A percentile compares a stretch with the other conserved stretches of the same genome.
Conservation (phyloP, 768 basidiomycete species). For the Amylocystis lapponica region DNA sequence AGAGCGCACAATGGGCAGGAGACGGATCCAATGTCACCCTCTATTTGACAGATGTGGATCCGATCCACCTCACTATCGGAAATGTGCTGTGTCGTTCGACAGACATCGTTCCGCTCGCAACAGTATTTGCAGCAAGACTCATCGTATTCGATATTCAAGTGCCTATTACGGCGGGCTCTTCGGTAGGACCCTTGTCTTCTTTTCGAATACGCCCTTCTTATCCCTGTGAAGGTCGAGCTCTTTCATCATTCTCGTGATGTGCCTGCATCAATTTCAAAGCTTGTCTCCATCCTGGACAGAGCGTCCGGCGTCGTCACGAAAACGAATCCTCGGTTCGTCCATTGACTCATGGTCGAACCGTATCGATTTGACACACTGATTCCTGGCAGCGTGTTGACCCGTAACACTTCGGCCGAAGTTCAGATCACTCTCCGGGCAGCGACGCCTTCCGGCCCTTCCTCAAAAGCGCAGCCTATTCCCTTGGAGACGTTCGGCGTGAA, state of each 20-base stretch:
- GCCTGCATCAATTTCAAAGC: conserved; percentile 80
- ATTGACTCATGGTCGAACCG: conserved; percentile 5
- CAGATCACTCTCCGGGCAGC: conserved; percentile 68
- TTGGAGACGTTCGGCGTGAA: conserved; percentile 81
- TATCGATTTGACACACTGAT: neutral
- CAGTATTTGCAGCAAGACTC: conserved; percentile 77
- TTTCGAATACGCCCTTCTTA: too few relatives aligned
- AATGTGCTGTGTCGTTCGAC: conserved; percentile 78
- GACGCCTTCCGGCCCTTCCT: conserved; percentile 40
- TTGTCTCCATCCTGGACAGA: conserved; percentile 77
- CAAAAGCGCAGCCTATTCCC: conserved; percentile 59
- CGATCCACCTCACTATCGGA: conserved; percentile 81
- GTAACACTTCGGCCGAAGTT: conserved; percentile 78
- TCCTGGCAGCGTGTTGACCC: conserved; percentile 68
- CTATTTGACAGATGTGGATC: conserved; percentile 78
- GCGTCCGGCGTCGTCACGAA: conserved; percentile 68
- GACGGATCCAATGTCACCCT: conserved; percentile 89
- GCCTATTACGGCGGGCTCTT: conserved; percentile 83
- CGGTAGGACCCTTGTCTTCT: conserved; percentile 39
- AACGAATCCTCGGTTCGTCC: conserved; percentile 67
- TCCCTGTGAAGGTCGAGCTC: conserved; percentile 89
- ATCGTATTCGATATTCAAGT: conserved; percentile 91
- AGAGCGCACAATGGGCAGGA: conserved; percentile 76
- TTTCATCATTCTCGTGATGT: conserved; percentile 94
- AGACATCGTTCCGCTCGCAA: conserved; percentile 70